These are phyloP conservation scores for Endocarpon pusillum DNA, from an alignment of 495 filamentous ascomycete species.

Conservation along the genomic window DNA sequence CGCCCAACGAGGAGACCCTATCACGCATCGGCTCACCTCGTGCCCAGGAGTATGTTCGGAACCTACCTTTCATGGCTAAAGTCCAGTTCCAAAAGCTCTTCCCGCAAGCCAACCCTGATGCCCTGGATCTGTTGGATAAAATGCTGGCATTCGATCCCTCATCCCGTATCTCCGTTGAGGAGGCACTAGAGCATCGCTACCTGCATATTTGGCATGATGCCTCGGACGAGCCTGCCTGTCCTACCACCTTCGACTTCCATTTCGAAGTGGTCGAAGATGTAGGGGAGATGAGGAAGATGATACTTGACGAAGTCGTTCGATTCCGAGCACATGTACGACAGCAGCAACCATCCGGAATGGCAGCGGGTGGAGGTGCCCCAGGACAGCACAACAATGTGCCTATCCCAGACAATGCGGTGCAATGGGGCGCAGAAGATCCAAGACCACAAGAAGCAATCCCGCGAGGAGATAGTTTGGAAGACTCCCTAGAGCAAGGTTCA, in stretches of 20 bases:
- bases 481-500: constrained; percentile 68
- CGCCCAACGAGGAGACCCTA: constrained; percentile 87
- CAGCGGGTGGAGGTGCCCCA: constrained; percentile 17
- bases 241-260: constrained; percentile 89
- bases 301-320: constrained; percentile 71
- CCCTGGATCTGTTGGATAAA: constrained; percentile 80
- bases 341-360: constrained; percentile 32
- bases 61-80: constrained; percentile 92
- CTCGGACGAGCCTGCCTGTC: constrained; percentile 84
- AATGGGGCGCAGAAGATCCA: constrained; percentile 71
- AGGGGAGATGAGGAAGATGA: constrained; percentile 89
- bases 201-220: constrained; percentile 97
- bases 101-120: constrained; percentile 89
- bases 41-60: constrained; percentile 96
- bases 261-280: constrained; percentile 94
- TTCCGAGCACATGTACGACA: constrained; percentile 66
- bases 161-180: constrained; percentile 77
- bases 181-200: constrained; percentile 89
- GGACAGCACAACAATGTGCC: constrained; percentile 40
- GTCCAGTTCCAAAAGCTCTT: constrained; percentile 75
- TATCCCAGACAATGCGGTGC: constrained; percentile 50
- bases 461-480: constrained; percentile 50
- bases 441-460: constrained; percentile 62
- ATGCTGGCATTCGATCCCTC: constrained; percentile 97
- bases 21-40: constrained; percentile 87